phyloP scores from a whole-genome alignment of 352 stramenopile genomes.

The Globisporangium nunn region DNA sequence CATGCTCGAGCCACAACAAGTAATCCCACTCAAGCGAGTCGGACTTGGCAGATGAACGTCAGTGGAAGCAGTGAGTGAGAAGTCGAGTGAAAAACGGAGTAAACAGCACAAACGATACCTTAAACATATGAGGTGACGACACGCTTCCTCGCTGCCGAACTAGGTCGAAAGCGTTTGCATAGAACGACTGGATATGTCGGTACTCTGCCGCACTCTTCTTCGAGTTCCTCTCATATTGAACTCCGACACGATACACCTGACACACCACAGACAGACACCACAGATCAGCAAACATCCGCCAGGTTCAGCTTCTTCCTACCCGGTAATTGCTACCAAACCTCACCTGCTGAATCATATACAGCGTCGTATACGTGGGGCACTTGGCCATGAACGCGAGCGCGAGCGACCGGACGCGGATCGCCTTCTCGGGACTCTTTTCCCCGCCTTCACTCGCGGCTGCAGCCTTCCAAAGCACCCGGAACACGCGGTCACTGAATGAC shows the following conservation, averaged over 20 bases:
- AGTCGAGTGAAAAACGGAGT: not conserved
- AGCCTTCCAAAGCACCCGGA: conserved; percentile 70
- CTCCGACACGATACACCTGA: conserved; percentile 52
- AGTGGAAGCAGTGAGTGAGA: not conserved
- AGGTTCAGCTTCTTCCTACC: not conserved
- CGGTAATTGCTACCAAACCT: not conserved
- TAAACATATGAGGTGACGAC: not conserved
- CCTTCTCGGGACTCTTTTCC: conserved; percentile 9
- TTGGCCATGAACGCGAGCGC: conserved; percentile 60
- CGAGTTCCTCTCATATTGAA: conserved; percentile 47
- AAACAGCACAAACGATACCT: not conserved
- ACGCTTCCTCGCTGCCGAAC: conserved; percentile 4
- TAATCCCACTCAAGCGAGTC: conserved; percentile 42
- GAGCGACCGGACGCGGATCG: conserved; percentile 34
- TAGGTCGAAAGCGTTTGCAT: conserved; percentile 17
- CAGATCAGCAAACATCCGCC: too few species aligned
- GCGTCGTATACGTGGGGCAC: conserved; percentile 50
- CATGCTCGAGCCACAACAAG: conserved; percentile 58
- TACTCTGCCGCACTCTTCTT: conserved; percentile 23
- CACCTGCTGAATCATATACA: conserved; percentile 66
- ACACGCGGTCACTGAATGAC: conserved; percentile 59
- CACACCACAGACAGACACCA: not conserved
- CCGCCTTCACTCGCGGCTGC: conserved; percentile 23
- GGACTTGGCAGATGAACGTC: conserved; percentile 18
- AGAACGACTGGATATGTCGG: conserved; percentile 30